phyloP scores from a whole-genome alignment of 2,329 filamentous ascomycete species.

The Trichoderma sp. region DNA sequence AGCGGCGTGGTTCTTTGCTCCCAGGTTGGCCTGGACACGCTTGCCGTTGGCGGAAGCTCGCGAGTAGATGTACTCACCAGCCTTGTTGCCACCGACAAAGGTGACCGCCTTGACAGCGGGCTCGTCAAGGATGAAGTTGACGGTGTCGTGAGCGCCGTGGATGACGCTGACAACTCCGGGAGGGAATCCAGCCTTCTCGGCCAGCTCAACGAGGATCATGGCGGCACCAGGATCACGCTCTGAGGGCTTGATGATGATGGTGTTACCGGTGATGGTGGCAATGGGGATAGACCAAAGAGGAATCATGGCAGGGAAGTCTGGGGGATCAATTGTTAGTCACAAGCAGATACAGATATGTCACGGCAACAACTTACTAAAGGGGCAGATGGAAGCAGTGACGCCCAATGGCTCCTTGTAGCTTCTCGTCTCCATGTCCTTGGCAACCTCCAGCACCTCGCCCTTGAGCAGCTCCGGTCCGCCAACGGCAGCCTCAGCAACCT shows the following conservation, averaged over 20 bases:
- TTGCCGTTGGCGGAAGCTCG: constrained; percentile 83
- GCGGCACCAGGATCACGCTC: constrained; percentile 82
- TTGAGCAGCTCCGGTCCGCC: constrained; percentile 80
- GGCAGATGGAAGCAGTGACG: constrained; percentile 82
- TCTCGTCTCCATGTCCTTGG: constrained; percentile 88
- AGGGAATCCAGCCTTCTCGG: constrained; percentile 79
- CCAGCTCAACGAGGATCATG: constrained; percentile 83
- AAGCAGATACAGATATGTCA: too few relatives aligned
- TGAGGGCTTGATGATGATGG: constrained; percentile 81
- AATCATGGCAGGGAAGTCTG: constrained; percentile 91
- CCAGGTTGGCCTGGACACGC: constrained; percentile 84
- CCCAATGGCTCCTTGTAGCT: constrained; percentile 82
- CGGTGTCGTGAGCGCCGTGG: constrained; percentile 78
- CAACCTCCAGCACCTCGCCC: constrained; percentile 81
- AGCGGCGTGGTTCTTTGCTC: constrained; percentile 86
- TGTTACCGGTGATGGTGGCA: constrained; percentile 82
- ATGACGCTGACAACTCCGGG: constrained; percentile 81
- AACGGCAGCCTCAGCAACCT: constrained; percentile 83
- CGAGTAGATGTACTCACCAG: constrained; percentile 82
- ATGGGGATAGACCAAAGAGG: constrained; percentile 90
- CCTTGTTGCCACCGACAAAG: constrained; percentile 87
- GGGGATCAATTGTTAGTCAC: constrained; percentile 25
- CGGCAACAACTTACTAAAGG: constrained; percentile 66
- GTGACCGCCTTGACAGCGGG: constrained; percentile 83
- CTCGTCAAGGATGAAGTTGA: constrained; percentile 85